These are phyloP conservation scores for Penicillium sp. DNA, from an alignment of 2,329 filamentous ascomycete genomes.

Conservation along the genomic window DNA sequence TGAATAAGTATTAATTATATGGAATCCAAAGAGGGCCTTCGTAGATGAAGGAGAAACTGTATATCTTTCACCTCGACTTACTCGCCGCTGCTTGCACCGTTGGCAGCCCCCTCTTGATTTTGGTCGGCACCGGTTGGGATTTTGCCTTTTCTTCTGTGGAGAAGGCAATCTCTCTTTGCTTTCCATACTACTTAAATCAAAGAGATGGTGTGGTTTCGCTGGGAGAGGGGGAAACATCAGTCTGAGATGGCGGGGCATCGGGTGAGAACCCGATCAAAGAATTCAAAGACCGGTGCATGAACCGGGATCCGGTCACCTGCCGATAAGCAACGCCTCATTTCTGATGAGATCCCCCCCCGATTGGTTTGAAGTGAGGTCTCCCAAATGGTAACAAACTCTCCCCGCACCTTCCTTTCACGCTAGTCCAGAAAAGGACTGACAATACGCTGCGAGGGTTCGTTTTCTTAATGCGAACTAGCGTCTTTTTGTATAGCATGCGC, in stretches of 20 bases:
- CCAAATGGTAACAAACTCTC: not conserved
- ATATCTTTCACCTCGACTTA: constrained; percentile 21
- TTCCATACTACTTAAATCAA: not conserved
- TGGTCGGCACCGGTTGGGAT: constrained; percentile 23
- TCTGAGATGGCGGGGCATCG: not conserved
- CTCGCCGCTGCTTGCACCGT: constrained; percentile 25
- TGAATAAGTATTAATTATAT: not conserved
- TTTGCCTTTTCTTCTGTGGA: constrained; percentile 18
- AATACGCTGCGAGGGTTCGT: not conserved
- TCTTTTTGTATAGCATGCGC: not conserved
- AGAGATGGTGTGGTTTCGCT: not conserved
- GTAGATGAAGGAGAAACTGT: constrained; percentile 2
- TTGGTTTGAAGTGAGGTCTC: not conserved
- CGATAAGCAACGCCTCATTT: not conserved
- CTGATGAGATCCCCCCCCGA: not conserved
- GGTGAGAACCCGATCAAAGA: constrained; percentile 3
- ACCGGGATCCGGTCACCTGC: constrained; percentile 11
- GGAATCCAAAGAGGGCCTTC: not conserved
- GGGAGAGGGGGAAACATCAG: not conserved
- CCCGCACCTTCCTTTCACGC: not conserved
- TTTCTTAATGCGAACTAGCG: not conserved
- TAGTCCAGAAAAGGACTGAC: not conserved
- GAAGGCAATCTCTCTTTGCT: not conserved
- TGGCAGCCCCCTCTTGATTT: constrained; percentile 24
- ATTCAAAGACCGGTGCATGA: not conserved